These are phyloP conservation scores for Aquilaria agallochum DNA, from an alignment of 441 rosid genomes.

Conservation along the genomic window DNA sequence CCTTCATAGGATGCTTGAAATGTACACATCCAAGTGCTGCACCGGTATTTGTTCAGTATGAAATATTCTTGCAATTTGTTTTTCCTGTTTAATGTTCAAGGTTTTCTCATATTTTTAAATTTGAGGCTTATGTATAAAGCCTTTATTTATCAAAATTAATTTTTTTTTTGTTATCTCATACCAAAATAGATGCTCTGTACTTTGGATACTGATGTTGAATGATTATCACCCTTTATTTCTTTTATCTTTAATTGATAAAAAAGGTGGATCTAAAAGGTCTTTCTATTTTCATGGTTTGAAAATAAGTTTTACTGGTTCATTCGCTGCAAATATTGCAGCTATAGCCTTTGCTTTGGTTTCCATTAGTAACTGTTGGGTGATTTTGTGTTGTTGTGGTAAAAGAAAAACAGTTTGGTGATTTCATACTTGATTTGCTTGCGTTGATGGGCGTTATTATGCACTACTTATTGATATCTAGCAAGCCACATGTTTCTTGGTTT, in stretches of 20 bases:
- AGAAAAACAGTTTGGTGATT: background rate
- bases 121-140: too few species aligned
- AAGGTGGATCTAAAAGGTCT: too few species aligned
- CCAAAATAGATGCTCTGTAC: background rate
- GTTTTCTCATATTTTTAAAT: too few species aligned
- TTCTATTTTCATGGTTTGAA: too few species aligned
- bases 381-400: background rate
- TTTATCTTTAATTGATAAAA: too few species aligned
- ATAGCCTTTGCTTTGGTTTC: constrained; percentile 1
- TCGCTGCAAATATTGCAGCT: too few species aligned
- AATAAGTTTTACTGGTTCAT: background rate
- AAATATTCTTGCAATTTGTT: background rate
- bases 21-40: constrained; percentile 95
- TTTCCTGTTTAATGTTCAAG: too few species aligned
- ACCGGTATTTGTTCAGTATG: constrained; percentile 60
- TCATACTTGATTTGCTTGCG: too few species aligned
- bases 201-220: background rate
- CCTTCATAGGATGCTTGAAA: constrained; percentile 73
- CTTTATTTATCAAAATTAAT: too few species aligned
- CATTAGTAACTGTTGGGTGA: background rate
- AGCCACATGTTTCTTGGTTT: constrained; percentile 19
- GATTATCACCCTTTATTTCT: too few species aligned
- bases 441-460: too few species aligned
- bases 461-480: background rate
- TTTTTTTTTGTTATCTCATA: too few species aligned